Percentiles rank a stretch among this genome's conserved stretches.
These are phyloP conservation scores for Pelargonium fulgidum DNA, from an alignment of 441 rosid species.

Conservation along the genomic window DNA sequence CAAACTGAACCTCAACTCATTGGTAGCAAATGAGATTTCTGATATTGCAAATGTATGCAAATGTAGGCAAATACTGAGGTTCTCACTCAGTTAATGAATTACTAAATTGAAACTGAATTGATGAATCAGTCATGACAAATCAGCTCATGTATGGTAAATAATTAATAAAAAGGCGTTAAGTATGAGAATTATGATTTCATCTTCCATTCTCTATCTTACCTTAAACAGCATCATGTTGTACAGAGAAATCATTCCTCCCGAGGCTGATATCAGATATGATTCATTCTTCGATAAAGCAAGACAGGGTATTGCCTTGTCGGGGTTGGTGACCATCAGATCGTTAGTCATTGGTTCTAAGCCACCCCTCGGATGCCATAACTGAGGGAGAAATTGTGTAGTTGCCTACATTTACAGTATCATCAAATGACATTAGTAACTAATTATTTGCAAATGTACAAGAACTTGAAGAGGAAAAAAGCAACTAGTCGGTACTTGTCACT, in stretches of 20 bases:
- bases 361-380: constrained; percentile 71
- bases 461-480: neutral
- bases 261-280: constrained; percentile 81
- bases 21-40: constrained; percentile 12
- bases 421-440: neutral
- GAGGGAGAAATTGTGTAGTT: constrained; percentile 56
- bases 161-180: neutral
- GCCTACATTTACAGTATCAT: constrained; percentile 42
- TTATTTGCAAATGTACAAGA: neutral
- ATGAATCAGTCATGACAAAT: neutral
- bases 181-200: neutral
- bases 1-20: too few species aligned
- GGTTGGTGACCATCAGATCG: constrained; percentile 50
- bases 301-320: constrained; percentile 71
- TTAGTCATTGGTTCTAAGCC: constrained; percentile 65
- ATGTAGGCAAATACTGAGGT: too few species aligned
- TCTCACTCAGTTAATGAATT: too few species aligned
- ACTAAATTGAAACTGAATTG: neutral
- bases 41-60: too few species aligned
- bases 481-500: constrained; percentile 13
- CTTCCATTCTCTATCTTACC: constrained; percentile 30
- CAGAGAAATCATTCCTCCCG: constrained; percentile 83
- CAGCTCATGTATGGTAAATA: neutral
- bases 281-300: constrained; percentile 83
- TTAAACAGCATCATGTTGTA: constrained; percentile 86